Evolutionary conservation across 257 asterid genomes (phyloP).

Genomic region (Plectranthus barbatus): DNA sequence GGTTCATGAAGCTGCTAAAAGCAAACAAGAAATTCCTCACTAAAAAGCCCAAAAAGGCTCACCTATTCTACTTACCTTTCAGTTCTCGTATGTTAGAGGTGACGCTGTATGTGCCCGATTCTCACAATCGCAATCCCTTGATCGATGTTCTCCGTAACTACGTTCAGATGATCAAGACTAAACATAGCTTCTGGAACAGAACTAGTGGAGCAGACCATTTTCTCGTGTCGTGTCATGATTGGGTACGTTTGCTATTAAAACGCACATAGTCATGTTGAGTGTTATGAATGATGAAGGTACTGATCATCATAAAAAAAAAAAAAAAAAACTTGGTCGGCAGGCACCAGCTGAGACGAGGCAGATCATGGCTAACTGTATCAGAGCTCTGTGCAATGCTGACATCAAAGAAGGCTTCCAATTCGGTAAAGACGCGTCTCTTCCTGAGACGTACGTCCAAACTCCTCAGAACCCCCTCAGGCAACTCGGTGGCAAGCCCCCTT

Average conservation of each 20-base stretch:
- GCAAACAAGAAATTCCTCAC: constrained; percentile 44
- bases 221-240: constrained; percentile 85
- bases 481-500: constrained; percentile 73
- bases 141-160: constrained; percentile 32
- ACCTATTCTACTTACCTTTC: constrained; percentile 72
- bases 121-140: constrained; percentile 40
- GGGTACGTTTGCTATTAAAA: constrained; percentile 38
- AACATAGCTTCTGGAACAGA: constrained; percentile 63
- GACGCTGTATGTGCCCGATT: constrained; percentile 44
- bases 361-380: constrained; percentile 59
- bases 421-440: constrained; percentile 83
- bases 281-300: no score
- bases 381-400: constrained; percentile 85
- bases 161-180: constrained; percentile 28
- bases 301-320: neutral
- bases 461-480: constrained; percentile 55
- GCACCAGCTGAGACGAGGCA: constrained; percentile 68
- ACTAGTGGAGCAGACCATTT: constrained; percentile 74
- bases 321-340: constrained; percentile 19
- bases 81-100: constrained; percentile 47
- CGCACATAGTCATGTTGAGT: neutral
- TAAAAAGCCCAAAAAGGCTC: constrained; percentile 54
- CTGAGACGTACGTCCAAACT: constrained; percentile 49
- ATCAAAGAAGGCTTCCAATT: constrained; percentile 59
- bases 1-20: constrained; percentile 76